Base-by-base conservation (phyloP, 345 rosid species). In the Murraya koenigii region DNA sequence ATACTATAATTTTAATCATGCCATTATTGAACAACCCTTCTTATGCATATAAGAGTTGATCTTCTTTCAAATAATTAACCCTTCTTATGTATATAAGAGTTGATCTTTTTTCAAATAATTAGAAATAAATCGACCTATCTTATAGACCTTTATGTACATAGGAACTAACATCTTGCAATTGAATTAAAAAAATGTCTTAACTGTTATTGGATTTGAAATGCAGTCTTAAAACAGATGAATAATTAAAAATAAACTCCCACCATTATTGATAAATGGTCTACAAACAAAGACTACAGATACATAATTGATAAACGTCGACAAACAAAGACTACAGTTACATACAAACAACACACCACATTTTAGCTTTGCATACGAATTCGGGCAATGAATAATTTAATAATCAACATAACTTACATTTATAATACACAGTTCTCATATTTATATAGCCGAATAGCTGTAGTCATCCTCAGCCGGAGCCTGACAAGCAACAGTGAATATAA, bases 361-460 rank as follows among this genome's bases (percentile, higher is more conserved):
- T 7, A 65, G 67, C 47, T 58, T 15, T 39, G 7, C 28, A 71
- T 35, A 36, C 2, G 54, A 63, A 32, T 19, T 30, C 26, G 3
- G 17, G 54, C 49, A 1, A 41, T 69, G 35, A 10, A 32, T 8
- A 8, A 30, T 14, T 7, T 17, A 44, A 26, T 23, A 22, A 69
- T 44, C 35, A 49, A 25, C 1, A 55, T 39, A 69, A 19, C 0
- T 1, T 33, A 3, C n/a, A n/a, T n/a, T n/a, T 3, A 33, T 22
- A 64, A 19, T 6, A 64, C 23, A 64, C 7, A 19, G 35, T 3
- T 9, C 1, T 19, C 10, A 7, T 8, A 9, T 35, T 84, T 61
- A 87, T 70, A 93, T 87, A 62, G 92, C 82, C 1, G 91, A 80
- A 54, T 96, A 96, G 85, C 86, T 73, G 35, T 75, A 2, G 66